phyloP scores from a whole-genome alignment of 2,329 filamentous ascomycete species.

The Diaporthe batatas region DNA sequence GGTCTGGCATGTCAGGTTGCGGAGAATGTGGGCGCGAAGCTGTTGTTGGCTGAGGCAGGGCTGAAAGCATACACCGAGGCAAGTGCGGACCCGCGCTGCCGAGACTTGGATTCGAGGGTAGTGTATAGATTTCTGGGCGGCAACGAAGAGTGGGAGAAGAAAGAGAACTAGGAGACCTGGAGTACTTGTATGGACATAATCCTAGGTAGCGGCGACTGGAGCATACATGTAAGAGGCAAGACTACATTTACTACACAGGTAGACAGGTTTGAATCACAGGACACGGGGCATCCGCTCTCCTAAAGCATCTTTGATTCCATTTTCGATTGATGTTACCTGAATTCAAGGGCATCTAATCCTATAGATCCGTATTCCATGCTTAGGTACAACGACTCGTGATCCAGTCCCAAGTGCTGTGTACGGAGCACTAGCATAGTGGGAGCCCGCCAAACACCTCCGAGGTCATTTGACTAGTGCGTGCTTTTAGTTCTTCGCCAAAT shows the following conservation, averaged over 20 bases:
- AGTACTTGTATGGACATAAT: not conserved
- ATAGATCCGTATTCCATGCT: not conserved
- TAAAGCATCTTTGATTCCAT: not conserved
- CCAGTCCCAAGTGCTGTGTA: too few species aligned
- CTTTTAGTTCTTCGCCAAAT: not conserved
- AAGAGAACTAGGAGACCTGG: not conserved
- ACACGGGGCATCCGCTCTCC: too few species aligned
- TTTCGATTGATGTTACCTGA: too few species aligned
- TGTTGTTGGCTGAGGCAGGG: conserved; percentile 63
- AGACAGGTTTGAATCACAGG: not conserved
- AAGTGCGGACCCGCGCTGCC: conserved; percentile 63
- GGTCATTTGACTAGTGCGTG: not conserved
- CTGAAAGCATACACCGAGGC: conserved; percentile 65
- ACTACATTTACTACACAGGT: not conserved
- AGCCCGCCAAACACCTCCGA: too few species aligned
- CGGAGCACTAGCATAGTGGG: too few species aligned
- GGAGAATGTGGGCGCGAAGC: conserved; percentile 62
- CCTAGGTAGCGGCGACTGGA: not conserved
- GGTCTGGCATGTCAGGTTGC: conserved; percentile 67
- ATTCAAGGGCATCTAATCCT: not conserved
- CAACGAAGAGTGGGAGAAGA: conserved; percentile 60
- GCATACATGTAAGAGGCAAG: not conserved
- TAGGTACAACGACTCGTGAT: not conserved
- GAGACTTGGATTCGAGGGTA: conserved; percentile 68
- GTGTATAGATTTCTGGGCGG: conserved; percentile 69